phyloP scores from a whole-genome alignment of 208 protist genomes.

The Acanthamoeba culbertsoni region DNA sequence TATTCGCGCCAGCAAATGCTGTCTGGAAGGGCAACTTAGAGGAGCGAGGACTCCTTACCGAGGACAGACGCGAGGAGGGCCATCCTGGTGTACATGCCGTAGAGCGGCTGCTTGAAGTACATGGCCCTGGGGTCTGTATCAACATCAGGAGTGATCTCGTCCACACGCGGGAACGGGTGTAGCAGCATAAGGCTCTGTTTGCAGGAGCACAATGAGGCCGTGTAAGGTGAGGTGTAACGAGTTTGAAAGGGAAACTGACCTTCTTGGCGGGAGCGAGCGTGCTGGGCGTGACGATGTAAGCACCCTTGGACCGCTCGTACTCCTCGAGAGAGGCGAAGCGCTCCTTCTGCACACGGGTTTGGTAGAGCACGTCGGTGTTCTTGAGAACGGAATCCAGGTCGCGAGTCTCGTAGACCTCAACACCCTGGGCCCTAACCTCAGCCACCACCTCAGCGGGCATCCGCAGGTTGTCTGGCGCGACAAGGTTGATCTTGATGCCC shows the following conservation, averaged over 20 bases:
- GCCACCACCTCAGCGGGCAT: conserved; percentile 84
- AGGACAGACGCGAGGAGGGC: conserved; percentile 88
- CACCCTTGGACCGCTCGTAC: conserved; percentile 87
- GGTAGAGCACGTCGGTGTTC: conserved; percentile 94
- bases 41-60: neutral
- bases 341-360: conserved; percentile 96
- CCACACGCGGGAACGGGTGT: conserved; percentile 96
- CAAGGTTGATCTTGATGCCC: conserved; percentile 88
- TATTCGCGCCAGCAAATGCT: no score
- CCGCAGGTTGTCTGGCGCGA: conserved; percentile 87
- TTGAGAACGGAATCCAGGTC: conserved; percentile 69
- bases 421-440: conserved; percentile 62
- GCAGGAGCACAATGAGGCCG: neutral
- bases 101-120: conserved; percentile 97
- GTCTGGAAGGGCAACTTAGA: no score
- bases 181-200: conserved; percentile 87
- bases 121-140: conserved; percentile 91
- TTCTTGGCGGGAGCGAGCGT: conserved; percentile 85
- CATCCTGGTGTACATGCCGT: conserved; percentile 98
- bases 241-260: neutral
- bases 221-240: neutral
- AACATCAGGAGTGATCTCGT: conserved; percentile 94
- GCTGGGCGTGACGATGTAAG: conserved; percentile 79
- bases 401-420: neutral
- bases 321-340: conserved; percentile 86